These are phyloP conservation scores for Chiua virens DNA, from an alignment of 768 basidiomycete genomes.

Conservation along the genomic window DNA sequence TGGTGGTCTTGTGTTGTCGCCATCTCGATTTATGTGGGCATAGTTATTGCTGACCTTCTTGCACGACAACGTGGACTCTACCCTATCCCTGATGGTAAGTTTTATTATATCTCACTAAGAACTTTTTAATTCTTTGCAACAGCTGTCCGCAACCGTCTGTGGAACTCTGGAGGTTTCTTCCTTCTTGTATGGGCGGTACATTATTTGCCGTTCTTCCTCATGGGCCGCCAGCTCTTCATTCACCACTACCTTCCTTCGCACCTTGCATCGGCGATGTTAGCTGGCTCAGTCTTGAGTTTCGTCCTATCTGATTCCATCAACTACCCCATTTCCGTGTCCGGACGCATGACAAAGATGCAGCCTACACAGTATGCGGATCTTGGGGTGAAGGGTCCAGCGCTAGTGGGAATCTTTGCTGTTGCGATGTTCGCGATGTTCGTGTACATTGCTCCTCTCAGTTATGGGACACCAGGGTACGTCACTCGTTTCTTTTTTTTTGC, in stretches of 20 bases:
- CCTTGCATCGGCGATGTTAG: constrained; percentile 86
- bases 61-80: constrained; percentile 83
- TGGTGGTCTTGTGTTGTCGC: constrained; percentile 95
- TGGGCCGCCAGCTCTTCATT: constrained; percentile 95
- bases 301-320: constrained; percentile 88
- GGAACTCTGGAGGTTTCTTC: constrained; percentile 97
- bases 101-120: not conserved
- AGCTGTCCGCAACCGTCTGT: constrained; percentile 92
- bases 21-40: constrained; percentile 84
- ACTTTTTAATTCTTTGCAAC: constrained; percentile 4
- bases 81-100: constrained; percentile 86
- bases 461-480: constrained; percentile 92
- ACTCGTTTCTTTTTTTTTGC: not conserved
- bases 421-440: constrained; percentile 64
- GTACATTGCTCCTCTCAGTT: constrained; percentile 88
- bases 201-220: constrained; percentile 96
- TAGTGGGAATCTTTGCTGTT: constrained; percentile 56
- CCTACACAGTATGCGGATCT: constrained; percentile 64
- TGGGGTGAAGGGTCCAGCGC: constrained; percentile 72
- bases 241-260: constrained; percentile 99
- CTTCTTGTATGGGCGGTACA: constrained; percentile 92
- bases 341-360: constrained; percentile 60
- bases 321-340: constrained; percentile 81
- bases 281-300: constrained; percentile 90
- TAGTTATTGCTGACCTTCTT: constrained; percentile 85